Base-by-base conservation (phyloP, 1,284 basidiomycete genomes). In the Austroboletus novae-zelandiae region DNA sequence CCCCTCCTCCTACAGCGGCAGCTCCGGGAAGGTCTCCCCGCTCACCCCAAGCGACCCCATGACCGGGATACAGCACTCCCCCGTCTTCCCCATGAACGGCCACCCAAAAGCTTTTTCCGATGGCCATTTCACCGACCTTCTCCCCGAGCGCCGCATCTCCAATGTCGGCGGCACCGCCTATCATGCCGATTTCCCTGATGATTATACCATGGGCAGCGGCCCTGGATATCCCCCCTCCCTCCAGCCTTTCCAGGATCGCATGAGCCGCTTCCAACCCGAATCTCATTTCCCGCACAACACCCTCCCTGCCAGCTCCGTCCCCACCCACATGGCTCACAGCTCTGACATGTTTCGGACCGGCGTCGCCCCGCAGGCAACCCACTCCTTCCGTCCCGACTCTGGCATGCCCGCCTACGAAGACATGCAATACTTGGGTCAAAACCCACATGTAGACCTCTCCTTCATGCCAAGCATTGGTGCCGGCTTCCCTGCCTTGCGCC, bases 1-100 rank as follows among this genome's bases (percentile, higher is more conserved):
- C n/a, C 72, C 79, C 25, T 76, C 76, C 10, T 83, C 83, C 2
- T 81, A 74, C 43, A 76, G 81, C 61, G 58, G 62, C 35, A 77
- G 74, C 68, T 84, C 81, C 52, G 84, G 84, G 55, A 87, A 87
- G 66, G 81, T 83, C 43, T 89, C 87, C 15, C 86, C 86, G 0
- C 73, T 87, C 42, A 85, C 84, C 6, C 86, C 85, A 36, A 83
- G 67, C 59, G 86, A 89, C 65, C 71, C 81, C 41, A 78, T 80
- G 50, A 70, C 71, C 47, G 71, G 71, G 45, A 72, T 86, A 6
- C 82, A 83, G 53, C 79, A 78, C 55, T 68, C 78, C 5, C 68
- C 77, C 25, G 72, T 70, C 23, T 85, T 81, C 57, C 72, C 82
- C 31, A 52, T 66, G 46, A 63, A 54, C 15, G 57, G 64, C 15